Conservation (phyloP, 345 rosid genomes). For the Orychophragmus violaceus region DNA sequence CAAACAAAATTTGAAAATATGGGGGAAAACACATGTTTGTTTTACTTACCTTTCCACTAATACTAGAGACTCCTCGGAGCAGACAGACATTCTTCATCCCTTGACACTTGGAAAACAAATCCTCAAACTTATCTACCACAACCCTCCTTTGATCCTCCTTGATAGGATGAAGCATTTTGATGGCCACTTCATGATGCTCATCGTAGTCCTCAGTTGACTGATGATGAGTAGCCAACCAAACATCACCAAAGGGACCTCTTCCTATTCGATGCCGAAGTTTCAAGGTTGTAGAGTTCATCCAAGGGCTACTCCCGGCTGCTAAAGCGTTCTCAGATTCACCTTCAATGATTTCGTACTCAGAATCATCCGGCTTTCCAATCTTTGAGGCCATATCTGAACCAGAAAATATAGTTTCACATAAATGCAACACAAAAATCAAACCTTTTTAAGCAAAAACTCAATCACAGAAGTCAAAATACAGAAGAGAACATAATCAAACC, state of each 20-base stretch:
- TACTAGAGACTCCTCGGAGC: conserved; percentile 66
- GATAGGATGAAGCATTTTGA: conserved; percentile 68
- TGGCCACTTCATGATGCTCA: conserved; percentile 70
- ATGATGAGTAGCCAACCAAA: conserved; percentile 88
- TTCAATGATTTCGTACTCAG: conserved; percentile 69
- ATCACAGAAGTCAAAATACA: not conserved
- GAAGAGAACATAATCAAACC: not conserved
- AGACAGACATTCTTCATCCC: conserved; percentile 46
- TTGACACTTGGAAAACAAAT: conserved; percentile 51
- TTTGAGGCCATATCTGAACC: conserved; percentile 55
- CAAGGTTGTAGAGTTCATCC: conserved; percentile 65
- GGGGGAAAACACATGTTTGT: not conserved
- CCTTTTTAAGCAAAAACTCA: not conserved
- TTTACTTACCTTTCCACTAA: conserved; percentile 62
- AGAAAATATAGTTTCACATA: not conserved
- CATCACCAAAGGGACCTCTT: conserved; percentile 93
- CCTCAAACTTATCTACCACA: conserved; percentile 57
- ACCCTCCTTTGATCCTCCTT: conserved; percentile 50
- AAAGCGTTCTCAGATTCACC: conserved; percentile 51
- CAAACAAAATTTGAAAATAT: not conserved
- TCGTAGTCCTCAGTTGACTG: conserved; percentile 53
- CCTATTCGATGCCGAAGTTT: conserved; percentile 89
- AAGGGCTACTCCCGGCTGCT: conserved; percentile 41
- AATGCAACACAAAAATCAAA: not conserved
- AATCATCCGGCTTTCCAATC: conserved; percentile 37